Evolutionary conservation across 1,284 basidiomycete genomes (phyloP), one percentile per base, ranked within the genome.

Genomic region (Leccinum subrobustum): DNA sequence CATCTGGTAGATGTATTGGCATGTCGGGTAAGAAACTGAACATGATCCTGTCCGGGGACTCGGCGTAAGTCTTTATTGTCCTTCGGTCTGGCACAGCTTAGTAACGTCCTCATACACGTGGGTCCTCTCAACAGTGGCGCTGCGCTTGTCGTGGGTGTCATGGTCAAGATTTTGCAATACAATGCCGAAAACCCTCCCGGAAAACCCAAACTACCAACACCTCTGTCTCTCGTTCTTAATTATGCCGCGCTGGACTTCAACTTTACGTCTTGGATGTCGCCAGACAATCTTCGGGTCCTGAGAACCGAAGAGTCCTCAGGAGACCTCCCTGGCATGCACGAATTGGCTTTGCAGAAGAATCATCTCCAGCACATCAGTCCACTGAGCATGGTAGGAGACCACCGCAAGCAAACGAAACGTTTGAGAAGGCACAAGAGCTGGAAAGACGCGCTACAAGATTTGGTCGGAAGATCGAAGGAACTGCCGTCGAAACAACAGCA

Each of bases 191-290:
- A 73, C 61, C 70, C 63, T 4, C 61, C 70, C 71, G 66, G 66
- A 71, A 73, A 70, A 67, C 23, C 70, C 8, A 64, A 48, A 52
- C 70, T 87, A 35, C 81, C 80, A 11, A 78, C 78, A 25, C 96
- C 96, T 1, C 78, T 91, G 52, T 91, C 93, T 1, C 79, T 98
- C 56, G 87, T 97, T 25, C 84, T 97, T 58, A 89, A 82, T 67
- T 93, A 93, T 72, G 81, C 90, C 61, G 92, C 80, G 18, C 83
- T 98, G 56, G 96, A 98, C 74, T 98, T 99, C 79, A 96, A 97
- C 73, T 98, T 96, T 73, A 93, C 92, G 0, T 94, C 94, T 25
- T 99, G 96, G 96, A 98, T 98, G 95, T 88, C 95, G 0, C 89
- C 91, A 1, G 83, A 85, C 20, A 89, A 97, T 73, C 80, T 98